Percentiles rank a stretch among this genome's conserved stretches.
These are phyloP conservation scores for Capronia coronata DNA, from an alignment of 2,329 filamentous ascomycete species.

Conservation along the genomic window DNA sequence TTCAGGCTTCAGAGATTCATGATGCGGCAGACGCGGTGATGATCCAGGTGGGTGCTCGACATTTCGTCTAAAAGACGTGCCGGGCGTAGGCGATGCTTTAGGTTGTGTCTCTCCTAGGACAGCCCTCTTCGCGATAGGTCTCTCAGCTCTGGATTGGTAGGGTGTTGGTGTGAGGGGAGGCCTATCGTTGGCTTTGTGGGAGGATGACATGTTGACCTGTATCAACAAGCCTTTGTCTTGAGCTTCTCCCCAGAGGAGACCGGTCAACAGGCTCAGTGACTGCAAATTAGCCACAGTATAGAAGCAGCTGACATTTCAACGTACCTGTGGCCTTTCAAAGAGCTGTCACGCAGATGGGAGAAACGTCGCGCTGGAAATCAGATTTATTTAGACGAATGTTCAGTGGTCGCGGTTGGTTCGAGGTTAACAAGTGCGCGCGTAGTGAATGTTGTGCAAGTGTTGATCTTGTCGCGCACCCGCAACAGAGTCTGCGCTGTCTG, in stretches of 20 bases:
- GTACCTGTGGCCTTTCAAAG: neutral
- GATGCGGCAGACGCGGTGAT: constrained; percentile 24
- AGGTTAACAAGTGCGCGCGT: neutral
- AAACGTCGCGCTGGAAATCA: neutral
- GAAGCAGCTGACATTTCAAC: neutral
- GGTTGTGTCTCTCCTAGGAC: constrained; percentile 26
- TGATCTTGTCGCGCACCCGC: constrained; percentile 3
- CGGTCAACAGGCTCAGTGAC: neutral
- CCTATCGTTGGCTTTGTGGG: constrained; percentile 5
- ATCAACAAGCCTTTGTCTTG: neutral
- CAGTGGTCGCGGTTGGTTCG: neutral
- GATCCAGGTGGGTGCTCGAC: constrained; percentile 6
- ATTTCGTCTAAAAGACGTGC: constrained; percentile 5
- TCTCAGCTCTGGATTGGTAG: constrained; percentile 6
- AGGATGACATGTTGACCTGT: constrained; percentile 14
- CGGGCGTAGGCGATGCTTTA: constrained; percentile 9
- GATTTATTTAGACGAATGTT: neutral
- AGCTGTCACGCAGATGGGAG: neutral
- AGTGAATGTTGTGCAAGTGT: neutral
- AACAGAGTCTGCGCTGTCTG: neutral
- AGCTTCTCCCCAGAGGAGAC: neutral
- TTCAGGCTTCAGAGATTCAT: constrained; percentile 31
- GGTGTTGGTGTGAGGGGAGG: neutral
- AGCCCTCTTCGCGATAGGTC: constrained; percentile 15
- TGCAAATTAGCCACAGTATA: neutral